Percentiles rank a stretch among this genome's conserved stretches.
Evolutionary conservation across 2,329 filamentous ascomycete genomes (phyloP).

Genomic region (Aureobasidium leucospermi): DNA sequence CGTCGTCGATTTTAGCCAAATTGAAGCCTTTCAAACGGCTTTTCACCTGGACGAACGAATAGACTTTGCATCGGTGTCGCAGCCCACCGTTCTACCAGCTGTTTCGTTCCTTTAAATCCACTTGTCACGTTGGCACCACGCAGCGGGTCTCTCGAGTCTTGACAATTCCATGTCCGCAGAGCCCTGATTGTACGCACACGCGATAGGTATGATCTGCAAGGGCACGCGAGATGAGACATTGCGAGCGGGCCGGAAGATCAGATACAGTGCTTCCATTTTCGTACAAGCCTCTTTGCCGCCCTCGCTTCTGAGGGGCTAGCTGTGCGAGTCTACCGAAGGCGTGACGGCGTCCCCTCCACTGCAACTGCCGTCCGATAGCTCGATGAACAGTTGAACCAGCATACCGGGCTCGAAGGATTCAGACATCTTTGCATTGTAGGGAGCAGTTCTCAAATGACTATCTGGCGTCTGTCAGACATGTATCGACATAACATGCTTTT

Average conservation of each 20-base stretch:
- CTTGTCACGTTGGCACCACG: neutral
- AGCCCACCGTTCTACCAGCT: neutral
- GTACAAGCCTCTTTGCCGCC: neutral
- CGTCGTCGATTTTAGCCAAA: neutral
- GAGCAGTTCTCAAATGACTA: neutral
- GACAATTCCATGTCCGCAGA: no score
- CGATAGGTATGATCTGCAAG: neutral
- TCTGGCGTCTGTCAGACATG: neutral
- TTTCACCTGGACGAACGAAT: neutral
- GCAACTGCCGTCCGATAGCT: no score
- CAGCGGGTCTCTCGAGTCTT: neutral
- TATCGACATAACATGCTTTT: neutral
- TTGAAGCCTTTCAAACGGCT: neutral
- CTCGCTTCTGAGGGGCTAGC: neutral
- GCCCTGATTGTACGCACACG: no score
- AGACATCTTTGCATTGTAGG: neutral
- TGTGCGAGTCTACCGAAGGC: neutral
- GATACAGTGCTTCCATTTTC: neutral
- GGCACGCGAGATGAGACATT: neutral
- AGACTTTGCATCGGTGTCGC: neutral
- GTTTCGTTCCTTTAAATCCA: neutral
- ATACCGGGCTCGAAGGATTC: no score
- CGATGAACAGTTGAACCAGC: no score
- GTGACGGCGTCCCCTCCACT: neutral
- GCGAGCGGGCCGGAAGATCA: conserved; percentile 3